A percentile compares a stretch with the other conserved stretches of the same genome.
phyloP scores from a whole-genome alignment of 1,139 yeast genomes.

The Saccharomyces pastorianus region DNA sequence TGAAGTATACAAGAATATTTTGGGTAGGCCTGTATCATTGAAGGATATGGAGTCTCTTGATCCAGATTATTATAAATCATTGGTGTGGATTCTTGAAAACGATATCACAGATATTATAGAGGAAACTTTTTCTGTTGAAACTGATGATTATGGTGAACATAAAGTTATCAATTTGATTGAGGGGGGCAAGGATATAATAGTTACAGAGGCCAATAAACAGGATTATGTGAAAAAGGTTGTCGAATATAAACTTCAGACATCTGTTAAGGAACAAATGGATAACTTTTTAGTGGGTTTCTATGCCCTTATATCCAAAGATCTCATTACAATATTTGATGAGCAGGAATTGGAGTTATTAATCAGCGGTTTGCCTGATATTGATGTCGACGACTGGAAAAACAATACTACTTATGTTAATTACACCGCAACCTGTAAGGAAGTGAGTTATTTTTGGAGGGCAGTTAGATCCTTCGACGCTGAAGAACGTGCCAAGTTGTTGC shows the following conservation, averaged over 20 bases:
- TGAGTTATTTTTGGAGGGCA: constrained; percentile 98
- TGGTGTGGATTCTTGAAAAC: constrained; percentile 94
- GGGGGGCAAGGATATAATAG: constrained; percentile 75
- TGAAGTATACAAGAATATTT: constrained; percentile 82
- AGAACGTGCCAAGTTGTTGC: constrained; percentile 87
- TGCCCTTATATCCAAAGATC: constrained; percentile 81
- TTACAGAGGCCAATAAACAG: constrained; percentile 83
- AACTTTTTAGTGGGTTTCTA: constrained; percentile 83
- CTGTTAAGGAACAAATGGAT: constrained; percentile 83
- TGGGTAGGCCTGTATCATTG: constrained; percentile 73
- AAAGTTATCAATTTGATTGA: constrained; percentile 72
- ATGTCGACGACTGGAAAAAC: constrained; percentile 90
- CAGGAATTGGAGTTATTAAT: constrained; percentile 89
- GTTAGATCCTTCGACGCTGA: constrained; percentile 90
- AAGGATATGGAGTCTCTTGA: constrained; percentile 95
- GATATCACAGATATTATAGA: constrained; percentile 93
- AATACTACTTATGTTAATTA: constrained; percentile 80
- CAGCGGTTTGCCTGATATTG: constrained; percentile 93
- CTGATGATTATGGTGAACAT: constrained; percentile 91
- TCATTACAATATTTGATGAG: constrained; percentile 85
- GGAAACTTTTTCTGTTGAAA: constrained; percentile 90
- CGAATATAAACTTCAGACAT: constrained; percentile 74
- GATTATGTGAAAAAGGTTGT: constrained; percentile 83
- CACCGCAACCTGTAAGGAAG: constrained; percentile 75
- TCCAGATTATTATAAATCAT: constrained; percentile 81